Evolutionary conservation across 257 asterid species (phyloP).

Genomic region (Ilex aquifolium): DNA sequence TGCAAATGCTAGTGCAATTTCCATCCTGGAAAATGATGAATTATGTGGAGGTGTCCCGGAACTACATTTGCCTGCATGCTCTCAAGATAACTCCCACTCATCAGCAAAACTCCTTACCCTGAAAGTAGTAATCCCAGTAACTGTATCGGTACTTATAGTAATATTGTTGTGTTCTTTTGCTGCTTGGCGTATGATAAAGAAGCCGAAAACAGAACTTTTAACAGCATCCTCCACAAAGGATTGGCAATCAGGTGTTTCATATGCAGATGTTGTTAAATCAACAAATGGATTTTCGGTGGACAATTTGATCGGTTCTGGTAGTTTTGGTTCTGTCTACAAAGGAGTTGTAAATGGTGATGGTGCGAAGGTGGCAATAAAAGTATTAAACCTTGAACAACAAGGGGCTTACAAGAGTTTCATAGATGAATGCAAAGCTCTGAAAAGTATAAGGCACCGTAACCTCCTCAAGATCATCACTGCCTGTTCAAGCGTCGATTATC

Average conservation of each 20-base stretch:
- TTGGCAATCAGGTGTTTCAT: constrained; percentile 19
- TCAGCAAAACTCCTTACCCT: constrained; percentile 1
- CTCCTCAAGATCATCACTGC: constrained; percentile 26
- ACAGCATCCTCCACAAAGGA: constrained; percentile 7
- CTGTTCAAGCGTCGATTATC: constrained; percentile 24
- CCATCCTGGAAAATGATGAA: constrained; percentile 19
- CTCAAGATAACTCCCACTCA: not conserved
- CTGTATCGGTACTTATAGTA: constrained; percentile 3
- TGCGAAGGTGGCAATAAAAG: constrained; percentile 27
- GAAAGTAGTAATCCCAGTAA: constrained; percentile 12
- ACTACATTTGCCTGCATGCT: constrained; percentile 21
- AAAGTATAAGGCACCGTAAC: constrained; percentile 33
- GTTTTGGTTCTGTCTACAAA: constrained; percentile 29
- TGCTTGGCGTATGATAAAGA: constrained; percentile 1
- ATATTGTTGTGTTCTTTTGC: constrained; percentile 5
- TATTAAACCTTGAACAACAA: constrained; percentile 22
- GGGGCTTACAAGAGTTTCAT: constrained; percentile 33
- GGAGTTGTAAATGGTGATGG: constrained; percentile 13
- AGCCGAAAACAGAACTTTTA: constrained; percentile 3
- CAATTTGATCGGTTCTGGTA: constrained; percentile 5
- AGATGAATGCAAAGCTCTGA: constrained; percentile 33
- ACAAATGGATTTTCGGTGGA: constrained; percentile 32
- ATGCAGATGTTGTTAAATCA: constrained; percentile 19
- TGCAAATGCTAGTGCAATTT: constrained; percentile 22
- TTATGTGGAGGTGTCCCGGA: constrained; percentile 33